Evolutionary conservation across 495 filamentous ascomycete species (phyloP).

Genomic region (Aspergillus biplanus): DNA sequence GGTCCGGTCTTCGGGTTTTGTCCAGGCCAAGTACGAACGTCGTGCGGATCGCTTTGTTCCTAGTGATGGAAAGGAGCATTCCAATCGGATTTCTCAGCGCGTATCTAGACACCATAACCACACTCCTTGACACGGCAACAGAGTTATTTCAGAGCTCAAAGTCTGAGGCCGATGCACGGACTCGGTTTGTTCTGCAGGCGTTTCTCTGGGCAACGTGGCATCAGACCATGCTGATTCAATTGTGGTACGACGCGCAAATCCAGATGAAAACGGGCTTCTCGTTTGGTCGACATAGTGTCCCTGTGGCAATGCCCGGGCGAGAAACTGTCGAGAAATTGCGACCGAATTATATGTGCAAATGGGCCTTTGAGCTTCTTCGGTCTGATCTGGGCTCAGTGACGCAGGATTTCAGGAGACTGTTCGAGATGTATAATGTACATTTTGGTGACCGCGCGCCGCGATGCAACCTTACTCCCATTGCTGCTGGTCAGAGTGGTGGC

Average conservation of each 20-base stretch:
- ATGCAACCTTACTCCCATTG: slow-evolving; percentile 6
- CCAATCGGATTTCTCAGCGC: slow-evolving; percentile 1
- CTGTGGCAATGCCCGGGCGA: slow-evolving; percentile 1
- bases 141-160: not conserved
- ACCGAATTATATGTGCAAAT: slow-evolving; percentile 14
- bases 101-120: slow-evolving; percentile 6
- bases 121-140: slow-evolving; percentile 6
- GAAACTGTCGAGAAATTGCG: not conserved
- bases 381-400: slow-evolving; percentile 13
- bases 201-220: slow-evolving; percentile 17
- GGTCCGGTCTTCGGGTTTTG: not conserved
- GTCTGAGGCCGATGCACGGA: slow-evolving; percentile 2
- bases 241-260: slow-evolving; percentile 10
- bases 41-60: slow-evolving; percentile 6
- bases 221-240: slow-evolving; percentile 7
- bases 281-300: slow-evolving; percentile 2
- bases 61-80: slow-evolving; percentile 3
- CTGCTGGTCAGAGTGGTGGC: not conserved
- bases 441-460: slow-evolving; percentile 7
- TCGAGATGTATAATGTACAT: slow-evolving; percentile 2
- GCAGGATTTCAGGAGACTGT: slow-evolving; percentile 13
- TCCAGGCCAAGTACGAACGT: slow-evolving; percentile 11
- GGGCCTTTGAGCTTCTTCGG: slow-evolving; percentile 12
- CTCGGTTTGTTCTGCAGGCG: slow-evolving; percentile 14
- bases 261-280: not conserved